Evolutionary conservation across 352 stramenopile genomes (phyloP).

Genomic region (Phytophthora melonis): DNA sequence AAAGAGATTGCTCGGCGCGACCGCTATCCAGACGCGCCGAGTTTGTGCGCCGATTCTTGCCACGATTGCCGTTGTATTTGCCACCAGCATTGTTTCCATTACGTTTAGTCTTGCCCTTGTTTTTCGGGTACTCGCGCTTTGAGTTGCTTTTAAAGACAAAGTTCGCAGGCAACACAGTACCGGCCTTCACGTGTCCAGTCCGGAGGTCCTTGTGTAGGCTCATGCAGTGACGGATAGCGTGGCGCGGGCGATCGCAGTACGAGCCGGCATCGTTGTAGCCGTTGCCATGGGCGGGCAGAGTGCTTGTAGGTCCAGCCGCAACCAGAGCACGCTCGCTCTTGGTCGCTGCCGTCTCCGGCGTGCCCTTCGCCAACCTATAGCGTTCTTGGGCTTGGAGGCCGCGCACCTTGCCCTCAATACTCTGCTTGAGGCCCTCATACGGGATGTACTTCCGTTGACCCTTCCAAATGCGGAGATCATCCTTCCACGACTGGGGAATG

Average conservation of each 20-base stretch:
- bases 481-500: not conserved
- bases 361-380: not conserved
- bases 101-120: not conserved
- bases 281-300: not conserved
- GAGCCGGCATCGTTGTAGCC: not conserved
- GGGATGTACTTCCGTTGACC: conserved; percentile 7
- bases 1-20: too few species aligned
- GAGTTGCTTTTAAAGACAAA: not conserved
- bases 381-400: not conserved
- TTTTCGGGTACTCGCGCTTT: not conserved
- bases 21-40: too few species aligned
- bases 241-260: conserved; percentile 4
- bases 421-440: conserved; percentile 3
- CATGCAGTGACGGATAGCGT: conserved; percentile 9
- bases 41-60: too few species aligned
- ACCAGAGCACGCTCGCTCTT: not conserved
- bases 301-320: not conserved
- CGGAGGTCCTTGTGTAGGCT: conserved; percentile 44
- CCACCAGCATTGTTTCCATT: not conserved
- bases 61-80: not conserved
- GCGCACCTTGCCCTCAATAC: not conserved
- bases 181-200: not conserved
- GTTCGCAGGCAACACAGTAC: not conserved
- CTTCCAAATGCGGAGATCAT: conserved; percentile 8
- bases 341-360: not conserved